A percentile compares a stretch with the other conserved stretches of the same genome.
Evolutionary conservation across 2,329 filamentous ascomycete species (phyloP).

Genomic region (Aaosphaeria pasadenensis): DNA sequence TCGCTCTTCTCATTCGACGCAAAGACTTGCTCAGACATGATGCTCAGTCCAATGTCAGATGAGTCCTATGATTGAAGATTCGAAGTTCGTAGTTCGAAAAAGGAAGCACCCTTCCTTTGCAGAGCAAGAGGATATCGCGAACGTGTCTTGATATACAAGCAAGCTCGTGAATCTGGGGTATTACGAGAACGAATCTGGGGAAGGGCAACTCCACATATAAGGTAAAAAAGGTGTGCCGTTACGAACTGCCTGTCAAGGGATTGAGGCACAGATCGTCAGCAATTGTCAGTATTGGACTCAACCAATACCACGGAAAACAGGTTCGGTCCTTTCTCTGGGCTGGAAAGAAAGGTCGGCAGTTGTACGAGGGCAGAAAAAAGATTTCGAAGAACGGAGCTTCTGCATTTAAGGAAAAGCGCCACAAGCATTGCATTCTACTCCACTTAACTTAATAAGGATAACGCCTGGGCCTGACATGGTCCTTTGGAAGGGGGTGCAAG

Average conservation of each 20-base stretch:
- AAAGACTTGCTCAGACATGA: neutral
- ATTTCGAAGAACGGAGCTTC: neutral
- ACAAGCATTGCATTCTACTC: neutral
- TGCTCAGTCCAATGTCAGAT: neutral
- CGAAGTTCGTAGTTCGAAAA: neutral
- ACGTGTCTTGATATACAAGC: no score
- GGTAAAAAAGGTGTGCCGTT: constrained; percentile 11
- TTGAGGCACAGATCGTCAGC: no score
- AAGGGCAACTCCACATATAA: constrained; percentile 27
- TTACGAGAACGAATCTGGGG: constrained; percentile 19
- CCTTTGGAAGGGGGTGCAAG: no score
- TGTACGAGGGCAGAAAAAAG: neutral
- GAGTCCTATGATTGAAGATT: no score
- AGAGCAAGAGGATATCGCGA: neutral
- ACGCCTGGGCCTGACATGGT: no score
- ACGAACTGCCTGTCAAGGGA: constrained; percentile 7
- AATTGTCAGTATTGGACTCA: no score
- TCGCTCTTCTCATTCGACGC: neutral
- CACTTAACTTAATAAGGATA: no score
- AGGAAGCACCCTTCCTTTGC: neutral
- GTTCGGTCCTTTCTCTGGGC: neutral
- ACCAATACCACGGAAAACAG: neutral
- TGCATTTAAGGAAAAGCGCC: neutral
- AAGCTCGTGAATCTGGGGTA: neutral
- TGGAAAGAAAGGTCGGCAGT: neutral